phyloP scores from a whole-genome alignment of 208 protist genomes.

The Trypanosoma lewisi region DNA sequence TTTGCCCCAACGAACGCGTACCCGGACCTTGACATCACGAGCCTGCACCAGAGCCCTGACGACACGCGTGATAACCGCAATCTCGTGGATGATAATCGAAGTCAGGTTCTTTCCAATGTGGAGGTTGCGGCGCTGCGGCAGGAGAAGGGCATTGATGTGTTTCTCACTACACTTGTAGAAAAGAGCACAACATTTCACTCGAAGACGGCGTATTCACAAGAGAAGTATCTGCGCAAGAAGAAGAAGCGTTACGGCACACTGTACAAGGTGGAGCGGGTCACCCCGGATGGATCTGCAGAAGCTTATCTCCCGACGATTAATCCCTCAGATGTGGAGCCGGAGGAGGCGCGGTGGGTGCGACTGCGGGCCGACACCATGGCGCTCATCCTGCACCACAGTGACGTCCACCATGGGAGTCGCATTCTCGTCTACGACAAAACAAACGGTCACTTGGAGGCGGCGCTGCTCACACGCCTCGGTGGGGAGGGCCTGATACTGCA shows the following conservation, averaged over 20 bases:
- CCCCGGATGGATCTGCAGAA: slow-evolving; percentile 72
- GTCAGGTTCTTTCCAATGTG: slow-evolving; percentile 74
- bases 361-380: slow-evolving; percentile 84
- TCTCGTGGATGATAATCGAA: slow-evolving; percentile 76
- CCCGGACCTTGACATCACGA: slow-evolving; percentile 86
- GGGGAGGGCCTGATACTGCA: slow-evolving; percentile 70
- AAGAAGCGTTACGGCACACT: slow-evolving; percentile 84
- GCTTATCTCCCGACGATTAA: slow-evolving; percentile 79
- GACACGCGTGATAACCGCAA: slow-evolving; percentile 71
- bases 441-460: slow-evolving; percentile 75
- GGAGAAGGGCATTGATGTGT: slow-evolving; percentile 68
- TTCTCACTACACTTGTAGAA: slow-evolving; percentile 78
- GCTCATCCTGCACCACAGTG: slow-evolving; percentile 83
- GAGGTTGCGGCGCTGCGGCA: slow-evolving; percentile 73
- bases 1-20: slow-evolving; percentile 76
- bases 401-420: slow-evolving; percentile 74
- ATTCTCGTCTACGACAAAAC: slow-evolving; percentile 80
- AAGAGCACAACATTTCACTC: slow-evolving; percentile 82
- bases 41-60: slow-evolving; percentile 17
- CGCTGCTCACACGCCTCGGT: slow-evolving; percentile 73
- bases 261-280: slow-evolving; percentile 81
- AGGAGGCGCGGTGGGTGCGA: slow-evolving; percentile 60
- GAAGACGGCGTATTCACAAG: slow-evolving; percentile 90
- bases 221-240: slow-evolving; percentile 93
- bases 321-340: slow-evolving; percentile 58